Percentiles rank a stretch among this genome's conserved stretches.
Evolutionary conservation across 495 filamentous ascomycete species (phyloP).

Genomic region (Evansstolkia leycettana): DNA sequence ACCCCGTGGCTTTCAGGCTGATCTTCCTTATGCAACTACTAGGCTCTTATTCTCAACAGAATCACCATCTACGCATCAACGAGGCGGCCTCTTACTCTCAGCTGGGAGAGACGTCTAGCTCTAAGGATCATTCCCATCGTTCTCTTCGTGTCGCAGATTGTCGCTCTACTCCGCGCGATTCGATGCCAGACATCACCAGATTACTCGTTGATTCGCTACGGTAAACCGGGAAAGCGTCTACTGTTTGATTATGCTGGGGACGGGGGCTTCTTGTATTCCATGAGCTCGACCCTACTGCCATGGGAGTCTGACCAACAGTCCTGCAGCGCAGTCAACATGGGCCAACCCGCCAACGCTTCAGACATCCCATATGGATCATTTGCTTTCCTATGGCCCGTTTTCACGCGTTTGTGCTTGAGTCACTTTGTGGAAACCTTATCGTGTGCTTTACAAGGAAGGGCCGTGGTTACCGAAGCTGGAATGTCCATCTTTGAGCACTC

Average conservation of each 20-base stretch:
- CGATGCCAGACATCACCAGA: constrained; percentile 83
- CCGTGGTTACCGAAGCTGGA: constrained; percentile 70
- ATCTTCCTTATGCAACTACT: not conserved
- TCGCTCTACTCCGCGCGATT: constrained; percentile 65
- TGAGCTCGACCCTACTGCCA: constrained; percentile 53
- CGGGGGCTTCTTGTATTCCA: constrained; percentile 53
- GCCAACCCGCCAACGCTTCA: constrained; percentile 33
- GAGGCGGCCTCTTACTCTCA: constrained; percentile 57
- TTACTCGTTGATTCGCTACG: constrained; percentile 62
- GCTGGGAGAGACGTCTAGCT: constrained; percentile 57
- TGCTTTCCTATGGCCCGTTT: constrained; percentile 77
- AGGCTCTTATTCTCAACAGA: constrained; percentile 79
- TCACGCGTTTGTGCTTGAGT: constrained; percentile 66
- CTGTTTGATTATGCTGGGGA: constrained; percentile 61
- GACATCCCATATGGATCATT: constrained; percentile 55
- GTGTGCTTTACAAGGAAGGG: constrained; percentile 79
- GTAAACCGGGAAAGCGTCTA: constrained; percentile 49
- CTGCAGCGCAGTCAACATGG: constrained; percentile 63
- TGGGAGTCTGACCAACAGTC: constrained; percentile 59
- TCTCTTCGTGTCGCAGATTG: constrained; percentile 56
- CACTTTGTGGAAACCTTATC: constrained; percentile 82
- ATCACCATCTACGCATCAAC: constrained; percentile 89
- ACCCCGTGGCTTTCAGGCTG: not conserved
- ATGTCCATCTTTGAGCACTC: constrained; percentile 98
- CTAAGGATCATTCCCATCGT: constrained; percentile 68